Conservation (phyloP, 2,329 filamentous ascomycete genomes). For the Botrytis byssoidea region DNA sequence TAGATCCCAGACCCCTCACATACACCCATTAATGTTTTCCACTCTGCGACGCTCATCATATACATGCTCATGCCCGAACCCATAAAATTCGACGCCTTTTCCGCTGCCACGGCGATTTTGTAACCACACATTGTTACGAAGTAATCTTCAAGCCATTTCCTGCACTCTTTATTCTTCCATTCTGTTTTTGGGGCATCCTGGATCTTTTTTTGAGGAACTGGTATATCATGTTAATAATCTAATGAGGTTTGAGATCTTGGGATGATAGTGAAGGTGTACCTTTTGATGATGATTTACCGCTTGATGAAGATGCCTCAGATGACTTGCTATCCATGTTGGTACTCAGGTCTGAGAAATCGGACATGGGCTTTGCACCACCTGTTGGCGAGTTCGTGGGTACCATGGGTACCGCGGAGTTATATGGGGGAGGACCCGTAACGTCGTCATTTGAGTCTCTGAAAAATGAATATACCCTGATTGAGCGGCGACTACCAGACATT, state of each 20-base stretch:
- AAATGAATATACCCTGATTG: neutral
- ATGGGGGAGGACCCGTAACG: neutral
- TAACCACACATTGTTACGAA: neutral
- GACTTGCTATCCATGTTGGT: neutral
- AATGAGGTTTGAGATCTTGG: neutral
- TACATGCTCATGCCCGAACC: neutral
- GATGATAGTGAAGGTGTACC: neutral
- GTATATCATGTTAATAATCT: neutral
- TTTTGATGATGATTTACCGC: neutral
- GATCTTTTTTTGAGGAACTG: too few species aligned
- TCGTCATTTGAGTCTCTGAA: neutral
- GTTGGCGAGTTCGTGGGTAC: neutral
- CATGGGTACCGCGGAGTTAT: neutral
- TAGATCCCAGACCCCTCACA: neutral
- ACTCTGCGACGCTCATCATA: neutral
- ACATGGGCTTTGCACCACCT: neutral
- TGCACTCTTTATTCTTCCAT: neutral
- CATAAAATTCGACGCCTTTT: neutral
- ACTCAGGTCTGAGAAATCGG: neutral
- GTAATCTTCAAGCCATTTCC: neutral
- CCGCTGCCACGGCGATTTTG: neutral
- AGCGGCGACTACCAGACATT: neutral
- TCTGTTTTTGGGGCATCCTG: neutral
- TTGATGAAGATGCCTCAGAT: neutral
- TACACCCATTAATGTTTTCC: neutral